Percentiles rank a stretch among this genome's conserved stretches.
These are phyloP conservation scores for Aurifilum marmelostoma DNA, from an alignment of 2,329 filamentous ascomycete species.

Conservation along the genomic window DNA sequence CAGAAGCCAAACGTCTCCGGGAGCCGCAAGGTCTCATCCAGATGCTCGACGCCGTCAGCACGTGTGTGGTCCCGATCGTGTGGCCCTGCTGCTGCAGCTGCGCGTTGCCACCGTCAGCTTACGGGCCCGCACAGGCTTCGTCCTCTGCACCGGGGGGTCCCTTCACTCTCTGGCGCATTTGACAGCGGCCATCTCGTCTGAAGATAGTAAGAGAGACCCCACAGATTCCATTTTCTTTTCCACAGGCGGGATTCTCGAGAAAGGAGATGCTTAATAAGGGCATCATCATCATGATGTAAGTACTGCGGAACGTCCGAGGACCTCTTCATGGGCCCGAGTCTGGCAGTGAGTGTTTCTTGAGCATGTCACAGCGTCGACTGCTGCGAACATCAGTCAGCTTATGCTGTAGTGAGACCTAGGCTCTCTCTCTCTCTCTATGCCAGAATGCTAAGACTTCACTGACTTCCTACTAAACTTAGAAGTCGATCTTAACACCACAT, in stretches of 20 bases:
- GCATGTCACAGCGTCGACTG: not conserved
- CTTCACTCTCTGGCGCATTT: not conserved
- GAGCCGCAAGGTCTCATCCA: constrained; percentile 1
- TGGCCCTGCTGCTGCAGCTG: not conserved
- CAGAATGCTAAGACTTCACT: not conserved
- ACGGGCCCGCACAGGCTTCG: not conserved
- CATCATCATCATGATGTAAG: not conserved
- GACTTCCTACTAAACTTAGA: not conserved
- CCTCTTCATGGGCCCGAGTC: not conserved
- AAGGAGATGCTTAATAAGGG: not conserved
- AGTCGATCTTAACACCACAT: not conserved
- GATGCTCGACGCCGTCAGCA: constrained; percentile 1
- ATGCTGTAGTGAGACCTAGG: not conserved
- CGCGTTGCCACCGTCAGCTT: constrained; percentile 15
- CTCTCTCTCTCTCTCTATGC: not conserved
- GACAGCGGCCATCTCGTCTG: not conserved
- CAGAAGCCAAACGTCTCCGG: not conserved
- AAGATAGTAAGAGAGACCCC: not conserved
- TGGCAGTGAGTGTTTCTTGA: not conserved
- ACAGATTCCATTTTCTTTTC: no score
- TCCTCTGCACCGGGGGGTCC: not conserved
- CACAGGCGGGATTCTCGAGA: not conserved
- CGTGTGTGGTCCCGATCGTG: not conserved
- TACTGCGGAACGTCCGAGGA: not conserved
- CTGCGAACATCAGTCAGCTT: not conserved